Conservation (phyloP, 2,329 filamentous ascomycete genomes). For the Tolypocladium ophioglossoides region DNA sequence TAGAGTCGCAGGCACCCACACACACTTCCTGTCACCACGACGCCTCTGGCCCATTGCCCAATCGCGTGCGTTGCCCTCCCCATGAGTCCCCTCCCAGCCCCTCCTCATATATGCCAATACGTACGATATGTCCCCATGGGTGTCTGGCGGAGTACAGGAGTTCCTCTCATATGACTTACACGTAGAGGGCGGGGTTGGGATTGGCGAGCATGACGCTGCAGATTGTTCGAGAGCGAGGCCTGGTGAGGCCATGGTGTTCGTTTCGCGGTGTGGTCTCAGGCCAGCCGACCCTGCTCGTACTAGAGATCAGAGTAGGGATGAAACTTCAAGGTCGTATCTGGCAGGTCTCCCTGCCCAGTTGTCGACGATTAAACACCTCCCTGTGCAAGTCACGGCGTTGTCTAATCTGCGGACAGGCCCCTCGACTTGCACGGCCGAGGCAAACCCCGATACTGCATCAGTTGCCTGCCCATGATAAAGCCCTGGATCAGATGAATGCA, state of each 20-base stretch:
- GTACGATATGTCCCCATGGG: neutral
- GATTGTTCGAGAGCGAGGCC: neutral
- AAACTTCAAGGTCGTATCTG: neutral
- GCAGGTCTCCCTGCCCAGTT: neutral
- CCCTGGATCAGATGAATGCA: neutral
- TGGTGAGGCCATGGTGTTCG: too few species aligned
- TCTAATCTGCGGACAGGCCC: too few species aligned
- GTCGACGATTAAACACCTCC: neutral
- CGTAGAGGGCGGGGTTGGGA: neutral
- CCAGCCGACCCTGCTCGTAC: too few species aligned
- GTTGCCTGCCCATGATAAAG: neutral
- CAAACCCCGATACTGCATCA: neutral
- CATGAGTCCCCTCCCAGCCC: neutral
- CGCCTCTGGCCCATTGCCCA: neutral
- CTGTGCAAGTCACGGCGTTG: too few species aligned
- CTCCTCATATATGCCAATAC: neutral
- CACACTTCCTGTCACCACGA: neutral
- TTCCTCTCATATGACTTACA: neutral
- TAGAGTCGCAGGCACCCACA: neutral
- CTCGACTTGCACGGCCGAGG: neutral
- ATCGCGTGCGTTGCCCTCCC: neutral
- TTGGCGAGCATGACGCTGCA: neutral
- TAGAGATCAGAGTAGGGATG: too few species aligned
- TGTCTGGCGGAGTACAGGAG: neutral
- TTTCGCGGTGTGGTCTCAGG: too few species aligned